A percentile compares a stretch with the other conserved stretches of the same genome.
phyloP scores from a whole-genome alignment of 352 stramenopile genomes.

The Globisporangium radiosum region DNA sequence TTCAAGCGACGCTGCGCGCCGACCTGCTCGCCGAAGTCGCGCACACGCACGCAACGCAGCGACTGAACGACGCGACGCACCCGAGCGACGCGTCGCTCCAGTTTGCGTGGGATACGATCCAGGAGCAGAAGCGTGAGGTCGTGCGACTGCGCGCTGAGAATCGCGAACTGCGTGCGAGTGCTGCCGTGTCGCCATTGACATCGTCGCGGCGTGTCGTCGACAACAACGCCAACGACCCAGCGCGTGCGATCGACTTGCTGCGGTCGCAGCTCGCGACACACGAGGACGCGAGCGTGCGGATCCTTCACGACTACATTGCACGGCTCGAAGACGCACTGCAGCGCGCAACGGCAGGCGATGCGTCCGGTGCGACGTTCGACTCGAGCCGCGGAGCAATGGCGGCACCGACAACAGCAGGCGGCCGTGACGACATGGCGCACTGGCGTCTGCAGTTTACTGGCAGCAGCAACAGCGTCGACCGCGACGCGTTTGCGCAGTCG shows the following conservation, averaged over 20 bases:
- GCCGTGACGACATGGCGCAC: conserved; percentile 18
- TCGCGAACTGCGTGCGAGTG: conserved; percentile 24
- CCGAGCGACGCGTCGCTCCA: conserved; percentile 59
- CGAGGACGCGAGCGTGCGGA: conserved; percentile 40
- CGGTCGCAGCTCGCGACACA: conserved; percentile 46
- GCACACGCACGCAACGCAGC: conserved; percentile 11
- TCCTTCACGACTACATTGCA: conserved; percentile 55
- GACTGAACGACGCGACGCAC: conserved; percentile 18
- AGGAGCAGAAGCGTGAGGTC: conserved; percentile 67
- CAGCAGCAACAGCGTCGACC: conserved; percentile 8
- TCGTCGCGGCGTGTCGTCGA: conserved; percentile 12
- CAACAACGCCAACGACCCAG: conserved; percentile 1
- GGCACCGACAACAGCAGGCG: conserved; percentile 10
- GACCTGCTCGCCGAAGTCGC: conserved; percentile 49
- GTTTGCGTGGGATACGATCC: conserved; percentile 70
- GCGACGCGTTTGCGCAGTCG: conserved; percentile 28
- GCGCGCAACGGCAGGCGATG: conserved; percentile 11
- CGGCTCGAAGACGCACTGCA: conserved; percentile 36
- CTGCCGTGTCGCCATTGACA: conserved; percentile 1
- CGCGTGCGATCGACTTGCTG: conserved; percentile 38
- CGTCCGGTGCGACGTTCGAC: conserved; percentile 30
- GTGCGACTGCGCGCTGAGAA: conserved; percentile 52
- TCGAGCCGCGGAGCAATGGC: conserved; percentile 22
- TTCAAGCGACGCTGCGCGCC: conserved; percentile 39
- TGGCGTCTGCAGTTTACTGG: conserved; percentile 17